Conservation (phyloP, 345 rosid genomes). For the Viola odorata region DNA sequence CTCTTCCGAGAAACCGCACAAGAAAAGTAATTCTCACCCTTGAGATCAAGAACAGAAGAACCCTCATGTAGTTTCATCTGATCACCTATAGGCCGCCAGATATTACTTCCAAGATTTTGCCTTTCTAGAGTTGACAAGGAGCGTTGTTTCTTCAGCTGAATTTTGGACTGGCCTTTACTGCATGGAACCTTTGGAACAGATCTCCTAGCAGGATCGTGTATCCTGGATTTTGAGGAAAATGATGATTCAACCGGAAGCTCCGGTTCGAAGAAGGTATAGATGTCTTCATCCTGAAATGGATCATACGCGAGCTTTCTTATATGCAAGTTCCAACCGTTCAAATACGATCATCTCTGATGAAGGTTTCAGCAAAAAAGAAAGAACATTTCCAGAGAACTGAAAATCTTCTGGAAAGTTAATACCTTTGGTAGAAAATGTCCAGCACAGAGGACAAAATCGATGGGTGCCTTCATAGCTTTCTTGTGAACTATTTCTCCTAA, state of each 20-base stretch:
- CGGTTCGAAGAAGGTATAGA: conserved; percentile 52
- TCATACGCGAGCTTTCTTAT: no score
- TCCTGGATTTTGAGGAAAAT: neutral
- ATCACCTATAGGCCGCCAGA: conserved; percentile 28
- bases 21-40: conserved; percentile 49
- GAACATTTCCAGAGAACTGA: neutral
- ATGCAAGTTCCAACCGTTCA: no score
- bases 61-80: conserved; percentile 35
- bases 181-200: conserved; percentile 13
- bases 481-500: conserved; percentile 46
- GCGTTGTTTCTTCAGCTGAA: conserved; percentile 34
- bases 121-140: conserved; percentile 35
- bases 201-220: conserved; percentile 14
- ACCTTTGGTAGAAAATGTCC: conserved; percentile 55
- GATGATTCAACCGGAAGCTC: conserved; percentile 38
- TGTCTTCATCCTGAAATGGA: conserved; percentile 50
- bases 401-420: conserved; percentile 6
- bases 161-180: conserved; percentile 17
- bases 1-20: conserved; percentile 48
- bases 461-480: conserved; percentile 43
- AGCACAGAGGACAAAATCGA: conserved; percentile 51
- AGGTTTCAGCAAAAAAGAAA: neutral
- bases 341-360: neutral
- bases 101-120: conserved; percentile 13
- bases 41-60: conserved; percentile 51